phyloP scores from a whole-genome alignment of 208 protist genomes.

The Lotmaria passim region DNA sequence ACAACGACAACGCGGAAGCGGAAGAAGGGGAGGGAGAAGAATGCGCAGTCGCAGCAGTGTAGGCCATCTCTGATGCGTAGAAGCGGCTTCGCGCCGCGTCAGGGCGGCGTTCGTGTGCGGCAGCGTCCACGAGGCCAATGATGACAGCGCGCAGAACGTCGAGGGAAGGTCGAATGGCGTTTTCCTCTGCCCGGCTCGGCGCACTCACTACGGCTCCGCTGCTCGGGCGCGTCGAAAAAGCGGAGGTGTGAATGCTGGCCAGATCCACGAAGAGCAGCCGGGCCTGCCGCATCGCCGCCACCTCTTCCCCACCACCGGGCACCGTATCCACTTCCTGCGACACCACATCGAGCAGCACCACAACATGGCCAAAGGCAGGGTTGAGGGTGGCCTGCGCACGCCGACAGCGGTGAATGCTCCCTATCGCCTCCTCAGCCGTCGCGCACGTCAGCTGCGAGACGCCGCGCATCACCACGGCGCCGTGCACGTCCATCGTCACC shows the following conservation, averaged over 20 bases:
- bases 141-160: slow-evolving; percentile 93
- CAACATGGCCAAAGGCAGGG: slow-evolving; percentile 49
- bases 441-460: slow-evolving; percentile 9
- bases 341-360: slow-evolving; percentile 84
- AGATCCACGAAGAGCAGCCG: slow-evolving; percentile 93
- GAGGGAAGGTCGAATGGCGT: slow-evolving; percentile 76
- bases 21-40: not conserved
- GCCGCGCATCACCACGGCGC: slow-evolving; percentile 14
- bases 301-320: slow-evolving; percentile 39
- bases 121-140: slow-evolving; percentile 47
- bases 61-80: not conserved
- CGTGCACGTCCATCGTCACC: slow-evolving; percentile 28
- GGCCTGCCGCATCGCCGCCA: slow-evolving; percentile 18
- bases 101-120: not conserved
- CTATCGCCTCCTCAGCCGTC: slow-evolving; percentile 11
- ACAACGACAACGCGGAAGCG: not conserved
- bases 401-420: not conserved
- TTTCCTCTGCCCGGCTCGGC: slow-evolving; percentile 7
- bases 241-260: slow-evolving; percentile 68
- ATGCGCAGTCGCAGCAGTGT: not conserved
- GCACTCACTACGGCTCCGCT: not conserved
- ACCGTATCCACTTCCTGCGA: slow-evolving; percentile 17
- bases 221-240: no score
- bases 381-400: slow-evolving; percentile 4
- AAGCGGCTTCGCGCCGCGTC: not conserved